Evolutionary conservation across 331 rosid genomes (phyloP).

Genomic region (Phaseolus coccineus): DNA sequence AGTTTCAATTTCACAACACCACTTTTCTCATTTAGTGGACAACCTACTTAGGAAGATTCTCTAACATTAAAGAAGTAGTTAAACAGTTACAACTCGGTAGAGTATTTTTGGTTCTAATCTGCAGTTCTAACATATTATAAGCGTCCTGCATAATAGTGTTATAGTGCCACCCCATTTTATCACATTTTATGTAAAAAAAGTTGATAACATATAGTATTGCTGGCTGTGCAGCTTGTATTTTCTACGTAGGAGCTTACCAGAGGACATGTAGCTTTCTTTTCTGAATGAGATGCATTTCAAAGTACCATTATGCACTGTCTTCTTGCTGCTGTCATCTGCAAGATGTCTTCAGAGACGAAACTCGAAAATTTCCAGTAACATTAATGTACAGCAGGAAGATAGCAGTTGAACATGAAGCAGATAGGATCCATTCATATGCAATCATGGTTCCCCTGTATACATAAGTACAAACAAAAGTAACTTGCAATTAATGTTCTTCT

Average conservation of each 20-base stretch:
- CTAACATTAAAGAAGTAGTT: too few relatives aligned
- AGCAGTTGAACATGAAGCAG: neutral
- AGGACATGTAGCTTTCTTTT: slow-evolving; percentile 58
- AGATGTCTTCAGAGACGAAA: slow-evolving; percentile 17
- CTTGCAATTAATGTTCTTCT: neutral
- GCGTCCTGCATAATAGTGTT: too few relatives aligned
- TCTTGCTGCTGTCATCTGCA: slow-evolving; percentile 26
- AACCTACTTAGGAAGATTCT: too few relatives aligned
- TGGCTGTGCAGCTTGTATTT: slow-evolving; percentile 81
- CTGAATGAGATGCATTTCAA: slow-evolving; percentile 41
- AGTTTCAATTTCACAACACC: neutral
- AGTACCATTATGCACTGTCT: neutral
- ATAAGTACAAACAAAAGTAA: slow-evolving; percentile 25
- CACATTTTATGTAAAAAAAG: too few relatives aligned
- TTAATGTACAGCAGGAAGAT: slow-evolving; percentile 30
- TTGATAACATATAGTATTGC: neutral
- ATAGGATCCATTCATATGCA: slow-evolving; percentile 1
- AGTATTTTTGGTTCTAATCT: too few relatives aligned
- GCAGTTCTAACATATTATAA: too few relatives aligned
- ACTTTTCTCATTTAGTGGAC: neutral
- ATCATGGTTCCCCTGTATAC: neutral
- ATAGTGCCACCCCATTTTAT: too few relatives aligned
- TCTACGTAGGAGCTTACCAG: slow-evolving; percentile 85
- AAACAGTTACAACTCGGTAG: too few relatives aligned
- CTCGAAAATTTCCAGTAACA: neutral